Evolutionary conservation across 139 green algal species (phyloP).

Genomic region (Tetratostichococcus sp.): DNA sequence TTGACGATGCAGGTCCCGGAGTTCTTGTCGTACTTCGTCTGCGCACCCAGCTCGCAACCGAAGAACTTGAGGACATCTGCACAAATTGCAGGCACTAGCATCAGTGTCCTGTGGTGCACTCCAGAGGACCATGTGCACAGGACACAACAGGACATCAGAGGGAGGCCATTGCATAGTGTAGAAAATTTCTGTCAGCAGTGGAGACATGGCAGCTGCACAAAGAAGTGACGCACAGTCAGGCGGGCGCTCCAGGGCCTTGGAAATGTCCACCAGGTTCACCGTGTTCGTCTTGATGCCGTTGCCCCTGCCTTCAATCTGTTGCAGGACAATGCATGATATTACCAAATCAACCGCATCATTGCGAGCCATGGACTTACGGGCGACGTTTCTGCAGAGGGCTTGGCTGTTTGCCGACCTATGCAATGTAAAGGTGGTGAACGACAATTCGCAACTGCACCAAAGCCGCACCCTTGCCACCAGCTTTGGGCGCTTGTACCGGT

Average conservation of each 20-base stretch:
- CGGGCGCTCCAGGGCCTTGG: conserved; percentile 91
- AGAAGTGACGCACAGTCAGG: conserved; percentile 71
- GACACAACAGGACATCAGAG: too few species aligned
- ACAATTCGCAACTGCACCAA: not conserved
- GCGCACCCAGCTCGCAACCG: conserved; percentile 93
- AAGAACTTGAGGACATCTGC: conserved; percentile 95
- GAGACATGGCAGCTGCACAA: not conserved
- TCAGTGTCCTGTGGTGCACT: too few species aligned
- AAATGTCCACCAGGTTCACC: conserved; percentile 98
- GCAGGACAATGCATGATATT: not conserved
- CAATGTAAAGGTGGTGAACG: too few species aligned
- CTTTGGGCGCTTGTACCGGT: conserved; percentile 98
- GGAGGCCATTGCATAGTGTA: too few species aligned
- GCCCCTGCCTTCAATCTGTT: conserved; percentile 93
- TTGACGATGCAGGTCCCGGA: conserved; percentile 92
- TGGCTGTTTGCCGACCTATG: too few species aligned
- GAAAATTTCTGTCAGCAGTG: too few species aligned
- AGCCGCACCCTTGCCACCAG: conserved; percentile 77
- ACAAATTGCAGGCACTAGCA: not conserved
- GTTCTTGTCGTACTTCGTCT: conserved; percentile 93
- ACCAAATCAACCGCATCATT: too few species aligned
- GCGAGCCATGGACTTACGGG: too few species aligned
- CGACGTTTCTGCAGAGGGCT: not conserved
- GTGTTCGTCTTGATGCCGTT: conserved; percentile 99
- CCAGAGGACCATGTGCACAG: too few species aligned